phyloP scores from a whole-genome alignment of 805 yeast genomes.

The Candida hungchunana region DNA sequence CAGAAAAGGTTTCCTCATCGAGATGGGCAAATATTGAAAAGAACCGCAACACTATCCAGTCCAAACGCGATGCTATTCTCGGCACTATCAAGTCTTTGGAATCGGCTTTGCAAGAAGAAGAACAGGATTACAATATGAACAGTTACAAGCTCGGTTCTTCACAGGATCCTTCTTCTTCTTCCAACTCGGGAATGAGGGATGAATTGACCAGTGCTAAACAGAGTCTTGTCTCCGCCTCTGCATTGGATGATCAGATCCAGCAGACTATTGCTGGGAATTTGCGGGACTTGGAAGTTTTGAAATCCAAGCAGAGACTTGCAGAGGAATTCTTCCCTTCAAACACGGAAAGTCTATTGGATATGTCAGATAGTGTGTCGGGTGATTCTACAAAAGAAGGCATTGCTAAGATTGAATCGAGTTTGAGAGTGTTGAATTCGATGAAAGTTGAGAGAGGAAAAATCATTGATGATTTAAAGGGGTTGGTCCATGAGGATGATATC shows the following conservation, averaged over 20 bases:
- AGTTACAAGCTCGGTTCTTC: slow-evolving; percentile 32
- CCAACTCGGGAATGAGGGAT: slow-evolving; percentile 44
- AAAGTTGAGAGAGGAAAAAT: slow-evolving; percentile 60
- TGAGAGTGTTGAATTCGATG: slow-evolving; percentile 58
- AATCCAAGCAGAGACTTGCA: slow-evolving; percentile 37
- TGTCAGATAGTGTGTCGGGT: slow-evolving; percentile 47
- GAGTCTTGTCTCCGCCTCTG: slow-evolving; percentile 56
- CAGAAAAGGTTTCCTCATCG: slow-evolving; percentile 24
- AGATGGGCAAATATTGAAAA: slow-evolving; percentile 29
- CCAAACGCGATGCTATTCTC: slow-evolving; percentile 35
- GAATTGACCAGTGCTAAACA: slow-evolving; percentile 55
- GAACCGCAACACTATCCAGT: slow-evolving; percentile 26
- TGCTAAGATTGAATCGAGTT: slow-evolving; percentile 47
- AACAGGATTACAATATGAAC: slow-evolving; percentile 30
- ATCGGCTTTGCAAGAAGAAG: slow-evolving; percentile 30
- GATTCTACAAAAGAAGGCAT: slow-evolving; percentile 35
- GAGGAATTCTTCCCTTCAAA: slow-evolving; percentile 17
- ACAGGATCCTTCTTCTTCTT: slow-evolving; percentile 32
- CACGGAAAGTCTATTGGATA: slow-evolving; percentile 55
- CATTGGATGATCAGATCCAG: slow-evolving; percentile 52
- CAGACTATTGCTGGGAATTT: slow-evolving; percentile 40
- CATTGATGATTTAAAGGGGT: slow-evolving; percentile 60
- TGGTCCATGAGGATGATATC: slow-evolving; percentile 79
- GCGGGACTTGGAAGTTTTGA: slow-evolving; percentile 40
- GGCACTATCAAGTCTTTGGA: slow-evolving; percentile 35